These are phyloP conservation scores for Spathaspora sp. DNA, from an alignment of 805 yeast species.

Conservation along the genomic window DNA sequence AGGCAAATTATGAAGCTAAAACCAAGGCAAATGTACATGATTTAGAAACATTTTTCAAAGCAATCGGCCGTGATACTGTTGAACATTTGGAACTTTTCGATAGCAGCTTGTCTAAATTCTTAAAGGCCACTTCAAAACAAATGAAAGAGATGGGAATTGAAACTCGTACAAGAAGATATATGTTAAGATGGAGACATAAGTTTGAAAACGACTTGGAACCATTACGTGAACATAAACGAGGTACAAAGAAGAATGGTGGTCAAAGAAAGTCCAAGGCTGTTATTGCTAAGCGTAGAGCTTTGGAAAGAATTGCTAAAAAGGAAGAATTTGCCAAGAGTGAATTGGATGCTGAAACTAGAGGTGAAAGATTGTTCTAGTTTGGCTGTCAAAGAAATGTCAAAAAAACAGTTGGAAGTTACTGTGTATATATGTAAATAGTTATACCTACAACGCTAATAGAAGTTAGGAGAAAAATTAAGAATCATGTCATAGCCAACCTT, in stretches of 20 bases:
- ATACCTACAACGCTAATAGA: background rate
- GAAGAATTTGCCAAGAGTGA: conserved; percentile 35
- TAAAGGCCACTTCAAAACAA: conserved; percentile 47
- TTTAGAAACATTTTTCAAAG: conserved; percentile 65
- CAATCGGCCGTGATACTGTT: conserved; percentile 70
- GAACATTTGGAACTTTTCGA: conserved; percentile 72
- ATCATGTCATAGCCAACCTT: background rate
- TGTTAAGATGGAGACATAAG: conserved; percentile 69
- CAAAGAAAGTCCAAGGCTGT: conserved; percentile 68
- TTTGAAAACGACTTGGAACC: conserved; percentile 54
- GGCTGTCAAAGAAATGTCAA: background rate
- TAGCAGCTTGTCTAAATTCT: conserved; percentile 54
- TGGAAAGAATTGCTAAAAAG: conserved; percentile 52
- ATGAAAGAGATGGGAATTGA: conserved; percentile 80
- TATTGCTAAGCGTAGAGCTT: conserved; percentile 56
- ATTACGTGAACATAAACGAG: conserved; percentile 53
- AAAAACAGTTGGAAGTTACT: background rate
- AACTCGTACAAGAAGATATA: conserved; percentile 64
- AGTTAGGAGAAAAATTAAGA: too few relatives aligned
- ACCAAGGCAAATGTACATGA: conserved; percentile 51
- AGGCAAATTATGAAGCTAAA: background rate
- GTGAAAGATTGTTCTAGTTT: conserved; percentile 37
- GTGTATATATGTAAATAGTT: conserved; percentile 4
- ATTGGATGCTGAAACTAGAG: conserved; percentile 38
- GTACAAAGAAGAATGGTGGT: conserved; percentile 81